Evolutionary conservation across 2,329 filamentous ascomycete genomes (phyloP).

Genomic region (Mollisia scopiformis): DNA sequence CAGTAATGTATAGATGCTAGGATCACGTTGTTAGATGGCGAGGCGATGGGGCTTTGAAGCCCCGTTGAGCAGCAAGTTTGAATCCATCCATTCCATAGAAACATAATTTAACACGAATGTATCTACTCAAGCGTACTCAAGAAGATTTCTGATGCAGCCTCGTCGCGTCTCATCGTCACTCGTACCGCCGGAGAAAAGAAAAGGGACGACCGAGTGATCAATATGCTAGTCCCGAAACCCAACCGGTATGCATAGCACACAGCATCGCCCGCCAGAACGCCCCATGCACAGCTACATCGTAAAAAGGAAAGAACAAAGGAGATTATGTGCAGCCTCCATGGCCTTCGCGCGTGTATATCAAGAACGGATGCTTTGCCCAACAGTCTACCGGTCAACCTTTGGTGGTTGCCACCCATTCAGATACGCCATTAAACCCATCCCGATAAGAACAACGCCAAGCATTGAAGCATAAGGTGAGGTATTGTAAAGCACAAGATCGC

Average conservation of each 20-base stretch:
- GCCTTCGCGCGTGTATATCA: slow-evolving; percentile 4
- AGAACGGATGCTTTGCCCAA: slow-evolving; percentile 6
- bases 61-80: not conserved
- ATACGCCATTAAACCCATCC: slow-evolving; percentile 84
- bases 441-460: slow-evolving; percentile 78
- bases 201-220: slow-evolving; percentile 4
- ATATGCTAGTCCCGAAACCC: slow-evolving; percentile 26
- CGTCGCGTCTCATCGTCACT: slow-evolving; percentile 20
- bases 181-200: slow-evolving; percentile 14
- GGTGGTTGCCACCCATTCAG: slow-evolving; percentile 75
- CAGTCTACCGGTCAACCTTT: slow-evolving; percentile 35
- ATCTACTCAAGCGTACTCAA: slow-evolving; percentile 25
- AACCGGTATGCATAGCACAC: slow-evolving; percentile 22
- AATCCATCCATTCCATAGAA: slow-evolving; percentile 24
- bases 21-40: not conserved
- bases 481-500: slow-evolving; percentile 53
- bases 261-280: slow-evolving; percentile 17
- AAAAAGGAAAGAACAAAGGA: slow-evolving; percentile 29
- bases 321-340: slow-evolving; percentile 19
- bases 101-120: slow-evolving; percentile 25
- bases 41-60: not conserved
- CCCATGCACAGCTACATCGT: slow-evolving; percentile 27
- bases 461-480: slow-evolving; percentile 79
- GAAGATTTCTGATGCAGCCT: slow-evolving; percentile 21
- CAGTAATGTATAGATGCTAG: not conserved